Evolutionary conservation across 2,329 filamentous ascomycete species (phyloP), one percentile per base, ranked within the genome.

Genomic region (Blastomyces gilchristii): DNA sequence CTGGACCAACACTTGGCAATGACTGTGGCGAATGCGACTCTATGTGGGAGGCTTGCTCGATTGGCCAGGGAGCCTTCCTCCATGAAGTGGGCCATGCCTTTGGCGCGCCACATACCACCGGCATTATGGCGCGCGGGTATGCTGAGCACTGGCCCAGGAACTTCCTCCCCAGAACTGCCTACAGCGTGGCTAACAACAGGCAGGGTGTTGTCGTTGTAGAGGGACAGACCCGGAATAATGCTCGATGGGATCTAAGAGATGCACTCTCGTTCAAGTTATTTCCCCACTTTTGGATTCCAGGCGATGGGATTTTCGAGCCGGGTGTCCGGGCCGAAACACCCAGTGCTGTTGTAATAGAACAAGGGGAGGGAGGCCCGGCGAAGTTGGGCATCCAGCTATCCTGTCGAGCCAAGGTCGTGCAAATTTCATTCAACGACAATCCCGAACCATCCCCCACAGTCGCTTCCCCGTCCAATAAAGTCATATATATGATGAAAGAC

Each of bases 11-110:
- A 0, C 73, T 79, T 2, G 76, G 73, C 0, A 76, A 79, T 63
- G 76, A 79, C 61, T 78, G 78, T 57, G 72, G 72, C 31, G 74
- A 79, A 63, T 80, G 78, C 63, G 67, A 65, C 0, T 75, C 74
- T 22, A 75, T 80, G 70, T 78, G 78, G 73, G 76, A 77, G 63
- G 77, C 79, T 7, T 81, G 79, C 63, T 74, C 76, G 6, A 71
- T 80, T 18, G 72, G 74, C 1, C 74, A 76, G 66, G 73, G 72
- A 2, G 72, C 73, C 9, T 73, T 73, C 57, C 63, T 76, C n/a
- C 72, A 74, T 53, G 71, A 75, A 64, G 70, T 77, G 6, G 74
- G 73, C 18, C 72, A 74, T 66, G 74, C 75, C 18, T 75, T 76
- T 65, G 73, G 73, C 4, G 73, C 69, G 7, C 66, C 68, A 14